Percentiles rank a stretch among this genome's conserved stretches.
phyloP scores from a whole-genome alignment of 306 rosid genomes.

The Sophora flavescens region DNA sequence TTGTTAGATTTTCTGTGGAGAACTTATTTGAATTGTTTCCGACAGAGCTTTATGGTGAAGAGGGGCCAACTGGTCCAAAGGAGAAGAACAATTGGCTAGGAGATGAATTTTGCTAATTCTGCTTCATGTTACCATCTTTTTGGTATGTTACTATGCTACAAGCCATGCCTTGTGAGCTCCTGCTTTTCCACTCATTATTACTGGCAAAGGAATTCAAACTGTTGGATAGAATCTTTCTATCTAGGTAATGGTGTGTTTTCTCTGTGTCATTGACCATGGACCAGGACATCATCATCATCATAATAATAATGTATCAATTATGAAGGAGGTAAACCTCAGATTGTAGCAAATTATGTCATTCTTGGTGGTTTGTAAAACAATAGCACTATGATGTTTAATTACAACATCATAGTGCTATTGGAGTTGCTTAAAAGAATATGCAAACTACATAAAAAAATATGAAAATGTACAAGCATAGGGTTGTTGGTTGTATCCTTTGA shows the following conservation, averaged over 20 bases:
- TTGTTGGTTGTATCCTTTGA: neutral
- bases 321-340: slow-evolving; percentile 41
- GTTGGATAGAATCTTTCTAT: slow-evolving; percentile 7
- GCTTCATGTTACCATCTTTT: neutral
- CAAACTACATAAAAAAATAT: neutral
- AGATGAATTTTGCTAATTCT: slow-evolving; percentile 77
- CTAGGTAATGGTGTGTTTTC: slow-evolving; percentile 11
- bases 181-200: slow-evolving; percentile 1
- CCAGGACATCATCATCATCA: slow-evolving; percentile 25
- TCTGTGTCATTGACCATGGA: slow-evolving; percentile 1
- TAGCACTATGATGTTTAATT: neutral
- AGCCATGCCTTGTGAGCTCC: neutral
- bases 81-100: slow-evolving; percentile 91
- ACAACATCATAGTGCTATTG: too few species aligned
- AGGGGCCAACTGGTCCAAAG: slow-evolving; percentile 98
- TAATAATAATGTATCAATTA: neutral
- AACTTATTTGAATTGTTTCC: slow-evolving; percentile 82
- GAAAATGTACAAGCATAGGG: slow-evolving; percentile 17
- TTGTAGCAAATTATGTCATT: slow-evolving; percentile 30
- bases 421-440: slow-evolving; percentile 17
- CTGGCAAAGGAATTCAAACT: slow-evolving; percentile 26
- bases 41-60: slow-evolving; percentile 88
- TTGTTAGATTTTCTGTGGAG: slow-evolving; percentile 86
- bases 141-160: slow-evolving; percentile 16
- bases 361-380: slow-evolving; percentile 29